Conservation (phyloP, 257 asterid genomes). For the Rehmannia glutinosa region DNA sequence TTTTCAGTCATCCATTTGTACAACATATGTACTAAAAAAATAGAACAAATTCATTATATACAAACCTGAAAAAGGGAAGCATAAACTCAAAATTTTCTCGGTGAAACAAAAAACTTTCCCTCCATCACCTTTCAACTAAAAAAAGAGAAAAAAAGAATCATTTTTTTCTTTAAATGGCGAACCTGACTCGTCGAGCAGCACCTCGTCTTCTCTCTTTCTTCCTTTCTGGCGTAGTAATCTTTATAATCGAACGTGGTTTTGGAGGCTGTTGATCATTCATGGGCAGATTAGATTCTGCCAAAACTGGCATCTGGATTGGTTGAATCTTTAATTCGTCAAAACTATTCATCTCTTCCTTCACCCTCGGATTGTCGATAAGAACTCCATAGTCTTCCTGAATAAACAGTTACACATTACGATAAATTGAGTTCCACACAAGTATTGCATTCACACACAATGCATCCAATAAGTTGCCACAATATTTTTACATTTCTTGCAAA, state of each 20-base stretch:
- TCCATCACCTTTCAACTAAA: no score
- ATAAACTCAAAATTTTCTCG: no score
- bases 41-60: constrained; percentile 3
- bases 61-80: background rate
- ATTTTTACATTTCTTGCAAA: no score
- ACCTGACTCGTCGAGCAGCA: constrained; percentile 20
- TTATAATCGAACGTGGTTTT: constrained; percentile 33
- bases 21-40: constrained; percentile 1
- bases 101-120: no score
- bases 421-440: no score
- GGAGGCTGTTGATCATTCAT: constrained; percentile 32
- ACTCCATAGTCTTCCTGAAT: constrained; percentile 41
- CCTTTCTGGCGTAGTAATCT: constrained; percentile 28
- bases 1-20: background rate
- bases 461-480: no score
- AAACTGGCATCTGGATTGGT: constrained; percentile 24
- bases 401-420: background rate
- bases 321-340: constrained; percentile 28
- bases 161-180: background rate
- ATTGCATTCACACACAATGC: no score
- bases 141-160: background rate
- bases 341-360: constrained; percentile 35
- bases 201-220: constrained; percentile 29
- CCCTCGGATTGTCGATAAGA: constrained; percentile 38
- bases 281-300: constrained; percentile 22